phyloP scores from a whole-genome alignment of 2,329 filamentous ascomycete genomes.

The Colletotrichum cordylinicola region DNA sequence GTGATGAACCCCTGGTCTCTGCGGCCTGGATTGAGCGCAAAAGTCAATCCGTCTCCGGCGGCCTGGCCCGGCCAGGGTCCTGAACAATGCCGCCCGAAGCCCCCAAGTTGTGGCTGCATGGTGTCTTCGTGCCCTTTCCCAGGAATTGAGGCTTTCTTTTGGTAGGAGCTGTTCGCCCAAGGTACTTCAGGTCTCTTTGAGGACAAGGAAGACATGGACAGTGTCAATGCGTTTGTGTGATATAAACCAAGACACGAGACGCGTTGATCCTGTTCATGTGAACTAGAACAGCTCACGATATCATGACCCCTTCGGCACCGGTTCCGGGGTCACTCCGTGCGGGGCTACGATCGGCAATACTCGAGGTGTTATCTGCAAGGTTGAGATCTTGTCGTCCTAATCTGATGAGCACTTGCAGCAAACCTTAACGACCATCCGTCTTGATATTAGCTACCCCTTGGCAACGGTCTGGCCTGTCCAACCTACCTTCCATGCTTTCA shows the following conservation, averaged over 20 bases:
- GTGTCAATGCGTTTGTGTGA: neutral
- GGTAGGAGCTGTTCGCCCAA: neutral
- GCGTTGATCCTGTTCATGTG: neutral
- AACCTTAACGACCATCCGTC: neutral
- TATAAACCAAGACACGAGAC: neutral
- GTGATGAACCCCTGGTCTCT: neutral
- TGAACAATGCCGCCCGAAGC: neutral
- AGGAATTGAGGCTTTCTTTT: neutral
- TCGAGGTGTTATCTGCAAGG: neutral
- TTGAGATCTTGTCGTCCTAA: neutral
- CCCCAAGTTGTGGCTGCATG: neutral
- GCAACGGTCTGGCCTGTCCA: neutral
- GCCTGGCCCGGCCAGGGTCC: neutral
- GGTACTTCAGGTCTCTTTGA: neutral
- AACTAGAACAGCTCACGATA: neutral
- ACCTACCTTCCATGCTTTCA: neutral
- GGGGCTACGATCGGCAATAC: neutral
- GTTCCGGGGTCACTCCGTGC: neutral
- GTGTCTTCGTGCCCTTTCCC: neutral
- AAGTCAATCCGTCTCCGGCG: neutral
- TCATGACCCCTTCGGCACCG: neutral
- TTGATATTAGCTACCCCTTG: conserved; percentile 1
- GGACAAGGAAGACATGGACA: neutral
- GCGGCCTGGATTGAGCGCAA: neutral
- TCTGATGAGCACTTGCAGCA: neutral